Percentiles rank a stretch among this genome's conserved stretches.
phyloP scores from a whole-genome alignment of 768 basidiomycete species.

The Tulasnella sp. region DNA sequence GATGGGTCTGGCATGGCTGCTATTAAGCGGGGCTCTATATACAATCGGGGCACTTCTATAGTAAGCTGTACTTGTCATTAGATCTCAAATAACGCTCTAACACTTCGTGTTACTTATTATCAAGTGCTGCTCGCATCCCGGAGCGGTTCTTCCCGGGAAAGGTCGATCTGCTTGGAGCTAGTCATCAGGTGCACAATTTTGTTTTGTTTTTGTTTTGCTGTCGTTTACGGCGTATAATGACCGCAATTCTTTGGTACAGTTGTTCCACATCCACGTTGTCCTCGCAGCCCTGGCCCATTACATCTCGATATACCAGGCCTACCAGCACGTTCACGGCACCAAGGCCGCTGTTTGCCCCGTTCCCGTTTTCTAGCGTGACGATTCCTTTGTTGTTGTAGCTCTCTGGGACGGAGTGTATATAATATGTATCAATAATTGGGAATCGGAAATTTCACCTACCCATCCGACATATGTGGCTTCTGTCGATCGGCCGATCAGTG shows the following conservation, averaged over 20 bases:
- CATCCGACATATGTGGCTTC: too few relatives aligned
- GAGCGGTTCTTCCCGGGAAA: constrained; percentile 63
- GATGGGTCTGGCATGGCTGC: constrained; percentile 63
- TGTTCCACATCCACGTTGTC: constrained; percentile 77
- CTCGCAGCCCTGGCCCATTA: constrained; percentile 62
- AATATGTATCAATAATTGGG: too few relatives aligned
- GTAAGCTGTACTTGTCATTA: constrained; percentile 40
- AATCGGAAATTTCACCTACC: too few relatives aligned
- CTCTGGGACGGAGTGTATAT: too few relatives aligned
- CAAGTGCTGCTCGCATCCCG: constrained; percentile 73
- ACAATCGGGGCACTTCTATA: constrained; percentile 72
- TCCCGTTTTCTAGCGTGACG: background rate
- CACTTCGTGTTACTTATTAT: constrained; percentile 15
- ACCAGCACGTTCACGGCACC: constrained; percentile 45
- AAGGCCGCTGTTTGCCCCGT: constrained; percentile 2
- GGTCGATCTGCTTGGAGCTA: constrained; percentile 70
- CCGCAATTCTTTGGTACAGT: constrained; percentile 34
- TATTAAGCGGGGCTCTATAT: constrained; percentile 62
- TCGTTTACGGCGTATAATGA: background rate
- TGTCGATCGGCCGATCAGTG: too few relatives aligned
- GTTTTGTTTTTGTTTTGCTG: background rate
- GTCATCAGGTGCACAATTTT: constrained; percentile 36
- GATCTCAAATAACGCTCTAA: constrained; percentile 9
- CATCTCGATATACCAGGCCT: constrained; percentile 42
- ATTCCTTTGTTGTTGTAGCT: too few relatives aligned